Conservation (phyloP, 2,329 filamentous ascomycete genomes). For the Fusarium chuoi region DNA sequence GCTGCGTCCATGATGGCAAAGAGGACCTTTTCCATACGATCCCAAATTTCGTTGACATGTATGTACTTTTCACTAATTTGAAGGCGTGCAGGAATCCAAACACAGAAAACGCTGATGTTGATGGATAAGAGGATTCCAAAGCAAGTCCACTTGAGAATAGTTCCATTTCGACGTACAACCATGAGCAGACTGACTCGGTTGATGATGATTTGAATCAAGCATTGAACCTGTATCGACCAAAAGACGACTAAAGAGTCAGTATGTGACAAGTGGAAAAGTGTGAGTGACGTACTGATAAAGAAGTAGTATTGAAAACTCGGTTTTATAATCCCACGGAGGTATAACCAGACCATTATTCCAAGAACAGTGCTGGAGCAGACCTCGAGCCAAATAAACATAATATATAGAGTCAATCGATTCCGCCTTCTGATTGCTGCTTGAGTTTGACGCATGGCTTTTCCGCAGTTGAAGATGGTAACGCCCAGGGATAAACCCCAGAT, state of each 20-base stretch:
- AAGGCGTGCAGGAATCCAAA: constrained; percentile 61
- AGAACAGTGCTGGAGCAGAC: constrained; percentile 35
- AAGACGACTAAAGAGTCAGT: constrained; percentile 42
- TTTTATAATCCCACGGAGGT: constrained; percentile 28
- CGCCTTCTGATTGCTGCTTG: constrained; percentile 23
- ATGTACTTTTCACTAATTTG: constrained; percentile 52
- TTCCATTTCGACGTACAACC: constrained; percentile 47
- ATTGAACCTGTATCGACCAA: constrained; percentile 51
- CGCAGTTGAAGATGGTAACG: constrained; percentile 36
- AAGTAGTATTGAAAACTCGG: constrained; percentile 48
- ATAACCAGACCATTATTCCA: constrained; percentile 37
- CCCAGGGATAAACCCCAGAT: constrained; percentile 40
- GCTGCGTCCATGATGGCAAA: constrained; percentile 58
- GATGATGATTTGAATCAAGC: constrained; percentile 63
- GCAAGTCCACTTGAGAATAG: constrained; percentile 55
- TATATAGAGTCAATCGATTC: constrained; percentile 33
- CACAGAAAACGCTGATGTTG: constrained; percentile 60
- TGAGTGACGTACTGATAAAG: constrained; percentile 34
- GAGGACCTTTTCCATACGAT: constrained; percentile 59
- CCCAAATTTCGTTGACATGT: constrained; percentile 58
- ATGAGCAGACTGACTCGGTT: constrained; percentile 60
- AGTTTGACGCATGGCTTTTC: constrained; percentile 36
- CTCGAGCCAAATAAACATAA: constrained; percentile 35
- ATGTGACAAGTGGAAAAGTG: not conserved
- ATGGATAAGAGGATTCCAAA: constrained; percentile 54